Evolutionary conservation across 2,329 filamentous ascomycete species (phyloP).

Genomic region (Sarocladiaceae sp.): DNA sequence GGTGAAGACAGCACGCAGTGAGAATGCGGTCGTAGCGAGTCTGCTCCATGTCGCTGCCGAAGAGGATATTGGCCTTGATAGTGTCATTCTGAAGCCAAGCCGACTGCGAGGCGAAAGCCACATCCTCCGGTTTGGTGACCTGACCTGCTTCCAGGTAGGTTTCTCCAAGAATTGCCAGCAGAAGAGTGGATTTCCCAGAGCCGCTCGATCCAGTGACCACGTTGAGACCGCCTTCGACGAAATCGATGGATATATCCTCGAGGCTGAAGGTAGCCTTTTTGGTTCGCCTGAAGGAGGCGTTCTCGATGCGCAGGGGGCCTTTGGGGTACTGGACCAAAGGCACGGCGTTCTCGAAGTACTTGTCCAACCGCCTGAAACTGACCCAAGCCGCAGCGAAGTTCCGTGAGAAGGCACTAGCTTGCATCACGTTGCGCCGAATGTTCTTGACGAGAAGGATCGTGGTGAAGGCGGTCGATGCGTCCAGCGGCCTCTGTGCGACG

Average conservation of each 20-base stretch:
- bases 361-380: constrained; percentile 46
- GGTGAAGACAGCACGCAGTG: constrained; percentile 46
- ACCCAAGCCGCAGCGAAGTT: constrained; percentile 29
- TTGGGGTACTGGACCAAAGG: constrained; percentile 41
- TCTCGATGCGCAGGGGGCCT: constrained; percentile 40
- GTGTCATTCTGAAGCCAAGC: constrained; percentile 53
- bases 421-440: constrained; percentile 45
- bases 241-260: constrained; percentile 41
- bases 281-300: constrained; percentile 42
- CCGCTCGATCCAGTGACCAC: constrained; percentile 49
- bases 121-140: constrained; percentile 42
- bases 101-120: constrained; percentile 52
- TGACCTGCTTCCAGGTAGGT: constrained; percentile 41
- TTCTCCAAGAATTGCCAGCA: constrained; percentile 49
- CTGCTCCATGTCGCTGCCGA: constrained; percentile 44
- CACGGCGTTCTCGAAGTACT: constrained; percentile 45
- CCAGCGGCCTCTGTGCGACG: constrained; percentile 39
- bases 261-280: constrained; percentile 44
- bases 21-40: constrained; percentile 49
- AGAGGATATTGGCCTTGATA: constrained; percentile 48
- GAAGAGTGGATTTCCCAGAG: constrained; percentile 50
- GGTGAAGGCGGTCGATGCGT: constrained; percentile 53
- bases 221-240: constrained; percentile 48
- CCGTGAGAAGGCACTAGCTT: constrained; percentile 37
- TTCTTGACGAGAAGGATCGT: constrained; percentile 47